phyloP scores from a whole-genome alignment of 495 filamentous ascomycete genomes.

The Schizothecium vesticola region DNA sequence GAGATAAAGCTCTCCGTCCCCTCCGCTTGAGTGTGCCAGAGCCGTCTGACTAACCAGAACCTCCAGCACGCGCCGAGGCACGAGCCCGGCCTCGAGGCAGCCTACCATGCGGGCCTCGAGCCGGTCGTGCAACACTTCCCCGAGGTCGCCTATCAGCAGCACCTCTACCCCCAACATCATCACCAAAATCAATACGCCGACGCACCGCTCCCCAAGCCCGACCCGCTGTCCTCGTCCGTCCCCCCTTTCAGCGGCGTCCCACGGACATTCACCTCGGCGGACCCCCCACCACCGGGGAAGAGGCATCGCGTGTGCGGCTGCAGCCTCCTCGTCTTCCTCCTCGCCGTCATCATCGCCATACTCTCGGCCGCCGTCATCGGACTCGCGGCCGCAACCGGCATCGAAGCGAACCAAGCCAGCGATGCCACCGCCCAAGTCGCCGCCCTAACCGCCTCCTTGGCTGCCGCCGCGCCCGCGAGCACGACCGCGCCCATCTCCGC shows the following conservation, averaged over 20 bases:
- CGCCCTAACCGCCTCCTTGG: constrained; percentile 15
- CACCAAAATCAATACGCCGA: neutral
- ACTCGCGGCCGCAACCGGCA: constrained; percentile 38
- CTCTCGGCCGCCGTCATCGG: constrained; percentile 40
- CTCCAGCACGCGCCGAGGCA: neutral
- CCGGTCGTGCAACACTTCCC: constrained; percentile 33
- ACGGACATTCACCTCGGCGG: neutral
- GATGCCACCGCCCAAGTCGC: constrained; percentile 29
- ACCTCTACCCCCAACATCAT: constrained; percentile 4
- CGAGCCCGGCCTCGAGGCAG: constrained; percentile 31
- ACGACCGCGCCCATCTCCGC: constrained; percentile 14
- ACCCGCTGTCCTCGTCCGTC: neutral
- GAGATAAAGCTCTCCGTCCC: neutral
- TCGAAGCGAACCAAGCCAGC: constrained; percentile 37
- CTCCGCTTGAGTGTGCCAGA: neutral
- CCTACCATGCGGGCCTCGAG: constrained; percentile 38
- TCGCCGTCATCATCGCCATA: constrained; percentile 37
- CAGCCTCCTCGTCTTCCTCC: constrained; percentile 33
- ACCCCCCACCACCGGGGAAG: neutral
- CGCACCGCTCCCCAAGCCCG: constrained; percentile 5
- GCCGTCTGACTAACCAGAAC: neutral
- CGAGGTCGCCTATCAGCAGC: constrained; percentile 26
- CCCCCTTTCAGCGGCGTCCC: neutral
- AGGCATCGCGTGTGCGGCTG: constrained; percentile 30
- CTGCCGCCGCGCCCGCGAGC: neutral